Conservation (phyloP, 441 rosid species). For the Breynia disticha region DNA sequence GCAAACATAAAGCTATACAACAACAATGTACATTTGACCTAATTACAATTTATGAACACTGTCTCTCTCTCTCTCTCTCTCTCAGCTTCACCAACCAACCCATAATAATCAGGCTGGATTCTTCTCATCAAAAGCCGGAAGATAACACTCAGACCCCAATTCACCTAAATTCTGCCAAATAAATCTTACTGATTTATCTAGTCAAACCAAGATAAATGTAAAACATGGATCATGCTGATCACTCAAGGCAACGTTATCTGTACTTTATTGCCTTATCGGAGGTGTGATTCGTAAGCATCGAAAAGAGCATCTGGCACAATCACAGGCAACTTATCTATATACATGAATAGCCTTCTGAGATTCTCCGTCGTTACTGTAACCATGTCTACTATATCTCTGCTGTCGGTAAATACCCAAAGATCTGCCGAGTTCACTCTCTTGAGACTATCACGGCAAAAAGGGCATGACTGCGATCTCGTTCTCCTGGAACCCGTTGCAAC, state of each 20-base stretch:
- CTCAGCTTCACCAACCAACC: conserved; percentile 24
- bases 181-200: conserved; percentile 10
- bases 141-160: conserved; percentile 12
- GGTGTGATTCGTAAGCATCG: conserved; percentile 42
- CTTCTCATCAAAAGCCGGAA: conserved; percentile 23
- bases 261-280: conserved; percentile 23
- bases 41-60: conserved; percentile 19
- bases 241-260: conserved; percentile 10
- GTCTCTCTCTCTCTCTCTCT: conserved; percentile 5
- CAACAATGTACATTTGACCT: conserved; percentile 37
- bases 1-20: conserved; percentile 26
- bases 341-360: conserved; percentile 43
- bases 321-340: conserved; percentile 50
- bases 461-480: conserved; percentile 54
- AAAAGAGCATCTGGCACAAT: conserved; percentile 43
- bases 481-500: conserved; percentile 33
- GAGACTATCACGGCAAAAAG: conserved; percentile 54
- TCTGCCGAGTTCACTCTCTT: conserved; percentile 60
- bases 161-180: conserved; percentile 11
- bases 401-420: conserved; percentile 45
- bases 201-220: neutral
- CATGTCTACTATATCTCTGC: conserved; percentile 41
- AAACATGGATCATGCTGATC: neutral
- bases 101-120: conserved; percentile 25
- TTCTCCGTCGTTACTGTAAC: conserved; percentile 47